Evolutionary conservation across 164 flowering plant species (phyloP).

Genomic region (Liriodendron chinense): DNA sequence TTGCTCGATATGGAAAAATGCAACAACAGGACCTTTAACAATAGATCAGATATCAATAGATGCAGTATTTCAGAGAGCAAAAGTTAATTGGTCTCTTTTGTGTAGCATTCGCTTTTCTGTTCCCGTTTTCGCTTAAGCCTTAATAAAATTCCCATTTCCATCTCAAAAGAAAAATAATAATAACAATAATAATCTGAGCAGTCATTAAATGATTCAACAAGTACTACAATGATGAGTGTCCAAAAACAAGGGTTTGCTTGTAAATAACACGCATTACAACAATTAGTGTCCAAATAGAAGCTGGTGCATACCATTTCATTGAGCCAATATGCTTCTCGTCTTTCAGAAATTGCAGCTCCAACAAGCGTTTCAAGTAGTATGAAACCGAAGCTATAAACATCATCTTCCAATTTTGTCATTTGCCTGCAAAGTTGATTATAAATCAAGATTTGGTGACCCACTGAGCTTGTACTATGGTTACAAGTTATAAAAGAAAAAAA

Average conservation of each 20-base stretch:
- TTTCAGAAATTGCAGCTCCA: slow-evolving; percentile 59
- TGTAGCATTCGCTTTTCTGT: too few species aligned
- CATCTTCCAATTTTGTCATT: slow-evolving; percentile 45
- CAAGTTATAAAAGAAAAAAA: background rate
- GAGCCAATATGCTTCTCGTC: slow-evolving; percentile 57
- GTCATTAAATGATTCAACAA: background rate
- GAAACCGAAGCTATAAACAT: slow-evolving; percentile 87
- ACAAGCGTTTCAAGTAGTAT: slow-evolving; percentile 83
- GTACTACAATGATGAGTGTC: background rate
- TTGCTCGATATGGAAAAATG: too few species aligned
- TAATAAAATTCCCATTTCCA: too few species aligned
- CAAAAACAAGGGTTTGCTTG: background rate
- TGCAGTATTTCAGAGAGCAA: too few species aligned
- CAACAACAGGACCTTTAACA: too few species aligned
- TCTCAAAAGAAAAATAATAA: too few species aligned
- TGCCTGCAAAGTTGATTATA: slow-evolving; percentile 36
- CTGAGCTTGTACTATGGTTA: background rate
- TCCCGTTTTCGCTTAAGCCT: too few species aligned
- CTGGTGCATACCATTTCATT: slow-evolving; percentile 69
- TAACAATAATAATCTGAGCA: too few species aligned
- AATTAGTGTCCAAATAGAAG: background rate
- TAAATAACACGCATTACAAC: background rate
- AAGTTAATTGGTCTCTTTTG: too few species aligned
- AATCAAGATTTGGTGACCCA: background rate
- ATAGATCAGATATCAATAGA: too few species aligned